Conservation (phyloP, 2,329 filamentous ascomycete species). For the Hypoxylon sp. region DNA sequence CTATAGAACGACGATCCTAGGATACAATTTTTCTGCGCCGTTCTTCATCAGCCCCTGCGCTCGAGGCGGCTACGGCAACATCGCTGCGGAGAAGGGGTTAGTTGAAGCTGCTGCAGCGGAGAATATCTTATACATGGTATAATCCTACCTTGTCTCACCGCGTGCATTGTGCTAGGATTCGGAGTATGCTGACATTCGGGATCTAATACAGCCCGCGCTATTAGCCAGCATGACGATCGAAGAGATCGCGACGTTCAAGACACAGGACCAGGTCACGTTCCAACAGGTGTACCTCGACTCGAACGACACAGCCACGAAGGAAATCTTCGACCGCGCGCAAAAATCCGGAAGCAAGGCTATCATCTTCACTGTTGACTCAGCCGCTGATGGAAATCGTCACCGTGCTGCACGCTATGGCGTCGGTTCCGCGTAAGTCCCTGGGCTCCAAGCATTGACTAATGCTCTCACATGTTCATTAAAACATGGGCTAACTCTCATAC, state of each 20-base stretch:
- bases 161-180: not conserved
- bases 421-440: conserved; percentile 42
- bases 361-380: conserved; percentile 50
- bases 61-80: conserved; percentile 57
- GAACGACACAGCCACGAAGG: conserved; percentile 47
- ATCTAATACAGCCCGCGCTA: conserved; percentile 38
- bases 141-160: not conserved
- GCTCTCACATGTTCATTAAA: not conserved
- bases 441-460: not conserved
- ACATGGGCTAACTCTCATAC: conserved; percentile 16
- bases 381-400: conserved; percentile 47
- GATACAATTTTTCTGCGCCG: conserved; percentile 60
- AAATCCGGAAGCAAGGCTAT: conserved; percentile 46
- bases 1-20: conserved; percentile 58
- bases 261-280: conserved; percentile 48
- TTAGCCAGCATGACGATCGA: conserved; percentile 49
- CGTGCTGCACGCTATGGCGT: conserved; percentile 48
- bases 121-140: conserved; percentile 60
- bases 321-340: conserved; percentile 44
- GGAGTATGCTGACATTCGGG: conserved; percentile 17
- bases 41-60: conserved; percentile 62
- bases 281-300: conserved; percentile 51
- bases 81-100: conserved; percentile 58
- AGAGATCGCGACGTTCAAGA: conserved; percentile 47
- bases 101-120: conserved; percentile 59